These are phyloP conservation scores for Alnus glutinosa DNA, from an alignment of 306 rosid species.

Conservation along the genomic window DNA sequence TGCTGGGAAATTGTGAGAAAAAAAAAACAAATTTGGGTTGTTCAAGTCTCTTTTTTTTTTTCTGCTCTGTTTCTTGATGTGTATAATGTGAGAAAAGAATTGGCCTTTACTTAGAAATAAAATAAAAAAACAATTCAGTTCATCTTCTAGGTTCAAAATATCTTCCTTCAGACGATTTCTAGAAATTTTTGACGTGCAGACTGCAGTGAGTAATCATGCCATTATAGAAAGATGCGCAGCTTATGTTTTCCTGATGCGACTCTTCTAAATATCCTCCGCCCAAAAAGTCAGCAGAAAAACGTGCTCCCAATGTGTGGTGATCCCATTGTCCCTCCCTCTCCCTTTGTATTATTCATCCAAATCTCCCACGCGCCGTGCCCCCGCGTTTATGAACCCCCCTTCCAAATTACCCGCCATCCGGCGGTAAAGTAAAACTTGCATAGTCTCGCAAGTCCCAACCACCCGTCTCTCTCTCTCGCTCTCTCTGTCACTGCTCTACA, in stretches of 20 bases:
- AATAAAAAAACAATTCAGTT: too few relatives aligned
- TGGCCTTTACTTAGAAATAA: too few relatives aligned
- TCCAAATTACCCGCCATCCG: slow-evolving; percentile 22
- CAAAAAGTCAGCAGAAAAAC: not conserved
- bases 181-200: too few relatives aligned
- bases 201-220: not conserved
- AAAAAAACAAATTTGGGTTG: too few relatives aligned
- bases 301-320: not conserved
- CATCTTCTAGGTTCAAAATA: too few relatives aligned
- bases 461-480: not conserved
- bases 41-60: too few relatives aligned
- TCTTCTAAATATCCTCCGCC: not conserved
- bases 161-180: too few relatives aligned
- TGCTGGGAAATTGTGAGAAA: too few relatives aligned
- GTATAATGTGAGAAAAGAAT: too few relatives aligned
- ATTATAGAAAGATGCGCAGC: too few relatives aligned
- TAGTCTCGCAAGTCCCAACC: not conserved
- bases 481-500: not conserved
- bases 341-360: not conserved
- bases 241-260: not conserved
- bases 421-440: not conserved
- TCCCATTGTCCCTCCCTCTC: too few relatives aligned
- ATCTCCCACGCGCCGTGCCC: not conserved
- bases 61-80: too few relatives aligned
- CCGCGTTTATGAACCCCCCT: slow-evolving; percentile 9